Evolutionary conservation across 2,329 filamentous ascomycete species (phyloP).

Genomic region (Ceratocystis papillata): DNA sequence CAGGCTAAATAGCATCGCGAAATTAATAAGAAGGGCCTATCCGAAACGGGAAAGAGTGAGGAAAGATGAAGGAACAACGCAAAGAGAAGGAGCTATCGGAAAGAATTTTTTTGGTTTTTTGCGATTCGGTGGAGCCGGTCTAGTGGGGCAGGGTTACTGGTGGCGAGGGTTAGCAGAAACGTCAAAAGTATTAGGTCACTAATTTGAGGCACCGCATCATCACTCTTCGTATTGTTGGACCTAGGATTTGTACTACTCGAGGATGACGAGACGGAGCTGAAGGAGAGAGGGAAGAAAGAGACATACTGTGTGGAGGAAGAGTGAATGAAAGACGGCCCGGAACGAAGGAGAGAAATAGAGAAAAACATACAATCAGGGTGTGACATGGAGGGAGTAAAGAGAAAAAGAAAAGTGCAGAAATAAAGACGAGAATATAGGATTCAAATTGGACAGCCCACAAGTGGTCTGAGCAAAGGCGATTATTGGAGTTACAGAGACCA

Average conservation of each 20-base stretch:
- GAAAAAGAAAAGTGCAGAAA: background rate
- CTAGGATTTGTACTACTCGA: background rate
- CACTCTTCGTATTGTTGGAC: background rate
- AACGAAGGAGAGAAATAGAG: background rate
- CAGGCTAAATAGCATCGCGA: background rate
- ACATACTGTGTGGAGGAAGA: background rate
- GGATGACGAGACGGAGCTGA: background rate
- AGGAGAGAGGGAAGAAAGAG: background rate
- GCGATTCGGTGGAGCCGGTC: background rate
- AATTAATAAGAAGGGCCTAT: background rate
- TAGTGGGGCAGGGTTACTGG: background rate
- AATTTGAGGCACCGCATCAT: background rate
- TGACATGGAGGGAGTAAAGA: background rate
- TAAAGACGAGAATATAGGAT: background rate
- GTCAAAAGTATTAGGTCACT: background rate
- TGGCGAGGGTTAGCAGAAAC: background rate
- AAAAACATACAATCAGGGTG: background rate
- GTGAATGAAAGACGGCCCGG: background rate
- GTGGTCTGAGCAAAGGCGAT: conserved; percentile 8
- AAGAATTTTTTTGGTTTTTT: background rate
- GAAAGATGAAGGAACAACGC: conserved; percentile 3
- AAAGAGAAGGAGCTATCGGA: background rate
- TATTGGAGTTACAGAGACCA: conserved; percentile 7
- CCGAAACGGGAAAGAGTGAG: background rate
- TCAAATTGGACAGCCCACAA: conserved; percentile 11